Evolutionary conservation across 164 flowering plant genomes (phyloP).

Genomic region (Platanus orientalis): DNA sequence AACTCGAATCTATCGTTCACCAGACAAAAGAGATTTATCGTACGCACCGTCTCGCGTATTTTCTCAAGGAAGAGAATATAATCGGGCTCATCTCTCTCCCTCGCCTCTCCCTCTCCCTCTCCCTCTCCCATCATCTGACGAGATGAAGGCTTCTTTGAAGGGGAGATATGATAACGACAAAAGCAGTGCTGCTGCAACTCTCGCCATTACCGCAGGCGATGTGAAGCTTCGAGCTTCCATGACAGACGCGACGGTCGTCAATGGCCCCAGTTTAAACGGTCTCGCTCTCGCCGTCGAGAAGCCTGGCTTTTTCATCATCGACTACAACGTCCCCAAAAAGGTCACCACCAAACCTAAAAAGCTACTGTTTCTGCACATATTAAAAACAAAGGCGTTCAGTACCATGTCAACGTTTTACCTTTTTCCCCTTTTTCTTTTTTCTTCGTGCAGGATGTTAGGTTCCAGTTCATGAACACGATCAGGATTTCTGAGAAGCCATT

Average conservation of each 20-base stretch:
- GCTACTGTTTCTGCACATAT: background rate
- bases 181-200: background rate
- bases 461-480: constrained; percentile 23
- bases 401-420: no score
- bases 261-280: no score
- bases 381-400: background rate
- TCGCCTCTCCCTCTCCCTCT: background rate
- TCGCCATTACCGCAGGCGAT: constrained; percentile 19
- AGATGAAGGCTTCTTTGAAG: constrained; percentile 11
- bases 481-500: constrained; percentile 17
- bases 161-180: constrained; percentile 8
- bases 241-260: constrained; percentile 13
- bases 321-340: constrained; percentile 20
- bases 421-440: background rate
- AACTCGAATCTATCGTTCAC: no score
- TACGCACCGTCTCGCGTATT: no score
- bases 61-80: no score
- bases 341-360: background rate
- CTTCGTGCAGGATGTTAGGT: constrained; percentile 12
- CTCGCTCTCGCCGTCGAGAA: constrained; percentile 20
- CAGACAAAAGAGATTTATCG: no score
- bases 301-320: constrained; percentile 24
- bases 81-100: background rate
- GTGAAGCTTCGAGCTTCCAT: constrained; percentile 13
- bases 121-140: background rate